Percentiles rank a stretch among this genome's conserved stretches.
Conservation (phyloP, 495 filamentous ascomycete species). For the Aspergillus indologenus region DNA sequence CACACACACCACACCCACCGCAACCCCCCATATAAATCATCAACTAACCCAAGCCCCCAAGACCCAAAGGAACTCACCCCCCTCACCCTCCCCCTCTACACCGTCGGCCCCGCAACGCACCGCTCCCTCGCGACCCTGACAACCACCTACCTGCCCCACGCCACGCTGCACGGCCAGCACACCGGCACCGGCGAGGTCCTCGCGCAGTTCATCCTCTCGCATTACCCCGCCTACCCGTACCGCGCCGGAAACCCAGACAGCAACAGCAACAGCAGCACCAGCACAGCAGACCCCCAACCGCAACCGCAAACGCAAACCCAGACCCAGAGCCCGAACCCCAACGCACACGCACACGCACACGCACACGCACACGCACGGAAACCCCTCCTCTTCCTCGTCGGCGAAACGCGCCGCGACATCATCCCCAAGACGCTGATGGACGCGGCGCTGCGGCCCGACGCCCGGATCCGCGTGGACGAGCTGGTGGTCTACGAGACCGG, state of each 20-base stretch:
- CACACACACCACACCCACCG: background rate
- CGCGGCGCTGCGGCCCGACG: constrained; percentile 31
- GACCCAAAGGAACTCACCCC: too few species aligned
- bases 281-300: too few species aligned
- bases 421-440: constrained; percentile 77
- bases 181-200: constrained; percentile 80
- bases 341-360: too few species aligned
- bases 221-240: constrained; percentile 51
- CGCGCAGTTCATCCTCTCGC: constrained; percentile 68
- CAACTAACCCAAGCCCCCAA: too few species aligned
- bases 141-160: constrained; percentile 35
- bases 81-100: constrained; percentile 63
- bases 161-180: constrained; percentile 68
- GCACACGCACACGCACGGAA: too few species aligned
- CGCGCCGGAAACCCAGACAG: constrained; percentile 32
- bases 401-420: constrained; percentile 80
- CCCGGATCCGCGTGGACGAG: constrained; percentile 66
- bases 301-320: too few species aligned
- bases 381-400: constrained; percentile 81
- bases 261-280: too few species aligned
- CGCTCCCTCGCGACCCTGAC: constrained; percentile 62
- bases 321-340: too few species aligned
- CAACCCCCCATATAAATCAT: background rate
- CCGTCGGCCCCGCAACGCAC: constrained; percentile 88
- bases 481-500: constrained; percentile 81